These are phyloP conservation scores for Populus ilicifolia DNA, from an alignment of 345 rosid species.

Conservation along the genomic window DNA sequence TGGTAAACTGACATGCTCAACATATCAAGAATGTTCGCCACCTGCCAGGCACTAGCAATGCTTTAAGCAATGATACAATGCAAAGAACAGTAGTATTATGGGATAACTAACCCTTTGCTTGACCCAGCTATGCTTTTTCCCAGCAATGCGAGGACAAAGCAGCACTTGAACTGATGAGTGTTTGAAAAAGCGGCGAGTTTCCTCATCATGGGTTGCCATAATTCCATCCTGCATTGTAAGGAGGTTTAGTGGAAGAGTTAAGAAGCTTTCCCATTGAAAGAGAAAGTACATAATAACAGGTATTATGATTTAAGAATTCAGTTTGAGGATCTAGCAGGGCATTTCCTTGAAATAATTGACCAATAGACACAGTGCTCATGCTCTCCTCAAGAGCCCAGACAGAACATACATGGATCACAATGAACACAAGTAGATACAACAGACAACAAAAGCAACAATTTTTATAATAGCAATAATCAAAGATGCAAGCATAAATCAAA, in stretches of 20 bases:
- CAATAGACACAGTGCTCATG: not conserved
- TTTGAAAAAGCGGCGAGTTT: conserved; percentile 89
- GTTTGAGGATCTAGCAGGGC: not conserved
- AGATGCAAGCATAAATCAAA: not conserved
- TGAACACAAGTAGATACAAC: not conserved
- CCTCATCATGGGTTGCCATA: conserved; percentile 97
- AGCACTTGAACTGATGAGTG: conserved; percentile 89
- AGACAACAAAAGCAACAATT: not conserved
- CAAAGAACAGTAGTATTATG: not conserved
- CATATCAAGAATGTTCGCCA: not conserved
- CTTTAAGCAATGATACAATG: not conserved
- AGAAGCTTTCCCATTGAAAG: not conserved
- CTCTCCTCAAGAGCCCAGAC: not conserved
- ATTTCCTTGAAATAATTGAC: not conserved
- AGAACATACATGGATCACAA: not conserved
- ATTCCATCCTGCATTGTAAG: conserved; percentile 70
- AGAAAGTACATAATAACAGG: not conserved
- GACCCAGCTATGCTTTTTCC: conserved; percentile 86
- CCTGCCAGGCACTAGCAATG: not conserved
- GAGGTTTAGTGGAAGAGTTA: not conserved
- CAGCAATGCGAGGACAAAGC: conserved; percentile 90
- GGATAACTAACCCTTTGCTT: conserved; percentile 65
- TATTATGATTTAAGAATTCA: not conserved
- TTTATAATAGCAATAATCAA: not conserved
- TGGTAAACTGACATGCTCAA: not conserved